These are phyloP conservation scores for Hyaloscypha hepaticicola DNA, from an alignment of 495 filamentous ascomycete species.

Conservation along the genomic window DNA sequence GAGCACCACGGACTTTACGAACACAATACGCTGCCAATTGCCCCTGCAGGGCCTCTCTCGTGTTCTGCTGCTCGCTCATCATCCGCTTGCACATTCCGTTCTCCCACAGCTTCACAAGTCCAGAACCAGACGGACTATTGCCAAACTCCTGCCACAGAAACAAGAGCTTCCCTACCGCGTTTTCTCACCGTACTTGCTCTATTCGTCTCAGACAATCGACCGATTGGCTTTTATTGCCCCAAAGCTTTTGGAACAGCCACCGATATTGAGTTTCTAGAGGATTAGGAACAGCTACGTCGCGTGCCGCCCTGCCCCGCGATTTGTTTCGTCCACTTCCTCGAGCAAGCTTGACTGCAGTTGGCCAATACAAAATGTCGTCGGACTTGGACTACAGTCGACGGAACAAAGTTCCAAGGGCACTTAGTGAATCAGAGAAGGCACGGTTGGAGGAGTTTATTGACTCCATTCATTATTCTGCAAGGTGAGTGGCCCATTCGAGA, in stretches of 20 bases:
- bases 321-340: not conserved
- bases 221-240: not conserved
- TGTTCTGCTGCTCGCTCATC: not conserved
- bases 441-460: conserved; percentile 89
- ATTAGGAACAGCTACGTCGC: conserved; percentile 5
- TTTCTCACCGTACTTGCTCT: not conserved
- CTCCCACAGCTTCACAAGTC: not conserved
- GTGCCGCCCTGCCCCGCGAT: conserved; percentile 15
- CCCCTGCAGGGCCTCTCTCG: not conserved
- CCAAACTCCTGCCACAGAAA: not conserved
- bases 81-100: not conserved
- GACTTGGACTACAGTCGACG: conserved; percentile 81
- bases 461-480: conserved; percentile 88
- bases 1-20: not conserved
- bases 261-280: not conserved
- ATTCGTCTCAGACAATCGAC: not conserved
- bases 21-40: not conserved
- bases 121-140: not conserved
- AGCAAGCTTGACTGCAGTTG: not conserved
- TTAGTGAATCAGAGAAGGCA: conserved; percentile 77
- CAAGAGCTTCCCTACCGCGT: not conserved
- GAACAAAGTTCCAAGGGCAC: conserved; percentile 76
- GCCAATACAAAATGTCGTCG: conserved; percentile 22
- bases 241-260: not conserved
- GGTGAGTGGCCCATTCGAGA: conserved; percentile 52